Conservation (phyloP, 2,329 filamentous ascomycete genomes). For the Cryphonectria parasitica region DNA sequence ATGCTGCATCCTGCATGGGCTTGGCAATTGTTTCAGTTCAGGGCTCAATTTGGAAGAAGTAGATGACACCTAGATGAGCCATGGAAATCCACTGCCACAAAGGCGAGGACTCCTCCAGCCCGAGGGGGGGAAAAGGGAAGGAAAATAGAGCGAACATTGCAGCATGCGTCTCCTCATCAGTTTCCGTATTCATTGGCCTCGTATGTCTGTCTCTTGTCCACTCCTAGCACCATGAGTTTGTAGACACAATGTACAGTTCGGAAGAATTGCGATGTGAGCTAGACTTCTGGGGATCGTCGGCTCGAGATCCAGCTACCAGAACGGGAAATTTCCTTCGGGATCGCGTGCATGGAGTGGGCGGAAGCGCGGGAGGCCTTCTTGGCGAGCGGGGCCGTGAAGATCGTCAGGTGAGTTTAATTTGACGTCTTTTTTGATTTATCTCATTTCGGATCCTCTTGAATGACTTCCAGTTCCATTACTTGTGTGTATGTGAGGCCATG, state of each 20-base stretch:
- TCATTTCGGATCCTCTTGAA: background rate
- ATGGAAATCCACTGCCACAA: background rate
- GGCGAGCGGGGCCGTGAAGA: slow-evolving; percentile 2
- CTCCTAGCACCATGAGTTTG: background rate
- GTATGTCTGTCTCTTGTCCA: background rate
- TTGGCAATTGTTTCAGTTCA: background rate
- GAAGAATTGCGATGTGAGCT: background rate
- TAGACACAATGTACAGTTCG: background rate
- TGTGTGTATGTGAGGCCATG: background rate
- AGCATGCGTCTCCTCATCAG: background rate
- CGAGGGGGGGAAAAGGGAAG: background rate
- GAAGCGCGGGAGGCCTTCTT: background rate
- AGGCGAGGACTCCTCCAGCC: background rate
- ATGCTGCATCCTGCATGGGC: background rate
- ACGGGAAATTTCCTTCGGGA: background rate
- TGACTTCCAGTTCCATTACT: background rate
- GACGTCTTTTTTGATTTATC: background rate
- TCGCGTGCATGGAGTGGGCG: background rate
- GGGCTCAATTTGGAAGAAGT: background rate
- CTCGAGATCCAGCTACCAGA: slow-evolving; percentile 10
- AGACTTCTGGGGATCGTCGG: background rate
- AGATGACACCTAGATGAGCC: background rate
- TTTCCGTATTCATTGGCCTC: too few relatives aligned
- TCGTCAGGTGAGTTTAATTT: background rate
- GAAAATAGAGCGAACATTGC: background rate